A percentile compares a stretch with the other conserved stretches of the same genome.
Conservation (phyloP, 148 eudicot species). For the Rhododendron ovatum region DNA sequence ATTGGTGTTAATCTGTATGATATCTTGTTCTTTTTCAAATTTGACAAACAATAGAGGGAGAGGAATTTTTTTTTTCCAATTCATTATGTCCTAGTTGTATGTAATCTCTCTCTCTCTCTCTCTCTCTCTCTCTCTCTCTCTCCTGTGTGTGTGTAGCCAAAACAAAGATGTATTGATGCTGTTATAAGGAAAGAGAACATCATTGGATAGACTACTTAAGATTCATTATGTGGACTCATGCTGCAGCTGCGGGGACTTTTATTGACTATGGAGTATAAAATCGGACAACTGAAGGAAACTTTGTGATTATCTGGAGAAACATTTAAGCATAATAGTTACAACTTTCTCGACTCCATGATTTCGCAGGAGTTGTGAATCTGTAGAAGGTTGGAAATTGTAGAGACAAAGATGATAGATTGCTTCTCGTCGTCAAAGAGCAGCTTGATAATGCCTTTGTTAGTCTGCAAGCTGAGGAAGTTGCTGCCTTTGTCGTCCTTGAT, state of each 20-base stretch:
- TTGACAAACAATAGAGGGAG: background rate
- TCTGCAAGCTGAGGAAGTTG: constrained; percentile 23
- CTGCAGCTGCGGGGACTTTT: background rate
- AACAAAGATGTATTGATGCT: background rate
- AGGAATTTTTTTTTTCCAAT: background rate
- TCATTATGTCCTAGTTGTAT: background rate
- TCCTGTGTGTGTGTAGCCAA: background rate
- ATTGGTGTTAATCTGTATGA: constrained; percentile 1
- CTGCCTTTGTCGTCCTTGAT: constrained; percentile 7
- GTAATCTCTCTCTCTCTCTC: background rate
- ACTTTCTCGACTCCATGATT: background rate
- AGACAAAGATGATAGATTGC: constrained; percentile 21
- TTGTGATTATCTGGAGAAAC: background rate
- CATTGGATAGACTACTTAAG: background rate
- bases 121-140: background rate
- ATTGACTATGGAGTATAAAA: background rate
- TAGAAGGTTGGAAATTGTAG: constrained; percentile 26
- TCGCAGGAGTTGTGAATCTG: constrained; percentile 11
- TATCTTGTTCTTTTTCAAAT: background rate
- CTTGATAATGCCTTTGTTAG: constrained; percentile 26
- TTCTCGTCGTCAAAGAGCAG: constrained; percentile 30
- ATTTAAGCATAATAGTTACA: background rate
- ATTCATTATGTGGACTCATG: background rate
- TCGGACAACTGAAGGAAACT: background rate
- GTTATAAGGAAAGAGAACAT: background rate